Percentiles rank a stretch among this genome's conserved stretches.
Evolutionary conservation across 2,329 filamentous ascomycete species (phyloP).

Genomic region (Neofusicoccum umdonicola): DNA sequence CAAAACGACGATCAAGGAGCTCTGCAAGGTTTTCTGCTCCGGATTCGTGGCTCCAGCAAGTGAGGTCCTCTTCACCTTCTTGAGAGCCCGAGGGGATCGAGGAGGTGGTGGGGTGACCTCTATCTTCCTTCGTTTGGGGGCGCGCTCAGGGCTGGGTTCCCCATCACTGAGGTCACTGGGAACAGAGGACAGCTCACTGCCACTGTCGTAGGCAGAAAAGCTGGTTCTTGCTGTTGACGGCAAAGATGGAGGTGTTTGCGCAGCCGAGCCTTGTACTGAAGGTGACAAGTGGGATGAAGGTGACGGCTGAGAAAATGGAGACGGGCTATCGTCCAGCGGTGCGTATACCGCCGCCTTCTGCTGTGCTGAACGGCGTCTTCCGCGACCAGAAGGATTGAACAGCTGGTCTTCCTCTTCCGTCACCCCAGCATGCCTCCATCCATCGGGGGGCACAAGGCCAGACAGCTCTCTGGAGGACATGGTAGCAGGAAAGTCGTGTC

Average conservation of each 20-base stretch:
- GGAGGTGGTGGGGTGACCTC: background rate
- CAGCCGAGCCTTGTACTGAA: background rate
- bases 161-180: background rate
- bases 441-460: background rate
- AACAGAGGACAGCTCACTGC: background rate
- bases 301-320: background rate
- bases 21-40: too few relatives aligned
- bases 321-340: background rate
- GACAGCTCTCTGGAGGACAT: background rate
- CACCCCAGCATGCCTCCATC: background rate
- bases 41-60: too few relatives aligned
- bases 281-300: background rate
- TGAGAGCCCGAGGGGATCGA: too few relatives aligned
- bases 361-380: background rate
- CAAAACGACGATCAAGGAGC: background rate
- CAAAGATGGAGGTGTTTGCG: background rate
- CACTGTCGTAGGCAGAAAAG: background rate
- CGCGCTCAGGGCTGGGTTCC: background rate
- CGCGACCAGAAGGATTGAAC: too few relatives aligned
- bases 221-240: background rate
- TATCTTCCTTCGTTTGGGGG: background rate
- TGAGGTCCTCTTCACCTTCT: too few relatives aligned
- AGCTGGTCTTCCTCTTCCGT: background rate
- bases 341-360: background rate
- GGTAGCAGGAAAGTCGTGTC: background rate